Evolutionary conservation across 1,284 basidiomycete genomes (phyloP).

Genomic region (Rhodotorula sp.): DNA sequence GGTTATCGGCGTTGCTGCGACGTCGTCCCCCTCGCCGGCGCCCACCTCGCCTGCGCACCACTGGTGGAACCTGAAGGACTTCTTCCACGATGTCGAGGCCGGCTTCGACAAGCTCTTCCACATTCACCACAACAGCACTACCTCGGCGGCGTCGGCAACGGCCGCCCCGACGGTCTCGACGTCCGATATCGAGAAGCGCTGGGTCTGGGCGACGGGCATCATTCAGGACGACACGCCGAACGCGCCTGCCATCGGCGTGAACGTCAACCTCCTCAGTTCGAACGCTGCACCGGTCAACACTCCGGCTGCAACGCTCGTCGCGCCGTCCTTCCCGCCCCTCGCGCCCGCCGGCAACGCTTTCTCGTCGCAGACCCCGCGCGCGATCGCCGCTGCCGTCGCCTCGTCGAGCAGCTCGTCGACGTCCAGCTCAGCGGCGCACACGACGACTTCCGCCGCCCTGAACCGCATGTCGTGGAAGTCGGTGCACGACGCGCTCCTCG

Average conservation of each 20-base stretch:
- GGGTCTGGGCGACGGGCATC: conserved; percentile 24
- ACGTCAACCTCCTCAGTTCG: conserved; percentile 13
- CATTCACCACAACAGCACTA: background rate
- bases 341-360: background rate
- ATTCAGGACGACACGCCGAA: conserved; percentile 23
- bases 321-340: conserved; percentile 1
- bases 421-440: background rate
- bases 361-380: background rate
- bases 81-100: conserved; percentile 7
- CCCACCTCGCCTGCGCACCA: background rate
- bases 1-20: background rate
- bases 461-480: background rate
- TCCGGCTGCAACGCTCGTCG: conserved; percentile 10
- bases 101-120: conserved; percentile 7
- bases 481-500: conserved; percentile 1
- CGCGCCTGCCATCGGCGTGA: conserved; percentile 18
- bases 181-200: conserved; percentile 17
- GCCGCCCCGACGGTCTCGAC: background rate
- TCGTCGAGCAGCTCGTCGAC: background rate
- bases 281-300: conserved; percentile 5
- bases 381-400: background rate
- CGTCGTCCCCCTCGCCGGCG: background rate
- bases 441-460: background rate
- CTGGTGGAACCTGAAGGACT: conserved; percentile 2
- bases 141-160: background rate